Percentiles rank a stretch among this genome's conserved stretches.
phyloP scores from a whole-genome alignment of 352 stramenopile genomes.

The Phytophthora hibernalis region DNA sequence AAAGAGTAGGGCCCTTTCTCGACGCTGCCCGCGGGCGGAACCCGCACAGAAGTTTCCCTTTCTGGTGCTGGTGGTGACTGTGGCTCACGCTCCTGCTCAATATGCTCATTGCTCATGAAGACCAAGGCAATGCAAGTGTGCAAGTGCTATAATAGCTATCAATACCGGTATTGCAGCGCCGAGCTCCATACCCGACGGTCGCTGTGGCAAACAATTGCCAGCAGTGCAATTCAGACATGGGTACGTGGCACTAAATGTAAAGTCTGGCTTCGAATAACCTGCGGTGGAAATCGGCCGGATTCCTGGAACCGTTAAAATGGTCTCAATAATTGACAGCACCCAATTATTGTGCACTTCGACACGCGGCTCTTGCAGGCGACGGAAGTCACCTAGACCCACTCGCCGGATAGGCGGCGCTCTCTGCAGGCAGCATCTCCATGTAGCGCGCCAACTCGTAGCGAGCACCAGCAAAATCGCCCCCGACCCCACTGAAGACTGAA shows the following conservation, averaged over 20 bases:
- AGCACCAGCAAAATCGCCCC: too few relatives aligned
- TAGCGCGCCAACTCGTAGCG: too few relatives aligned
- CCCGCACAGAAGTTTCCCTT: slow-evolving; percentile 33
- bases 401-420: not conserved
- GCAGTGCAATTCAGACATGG: too few relatives aligned
- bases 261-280: too few relatives aligned
- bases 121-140: too few relatives aligned
- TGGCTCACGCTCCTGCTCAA: not conserved
- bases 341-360: not conserved
- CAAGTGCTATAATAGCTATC: too few relatives aligned
- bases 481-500: too few relatives aligned
- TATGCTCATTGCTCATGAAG: too few relatives aligned
- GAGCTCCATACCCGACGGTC: not conserved
- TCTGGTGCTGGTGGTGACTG: too few relatives aligned
- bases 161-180: too few relatives aligned
- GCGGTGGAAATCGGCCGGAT: not conserved
- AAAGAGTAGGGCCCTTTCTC: slow-evolving; percentile 9
- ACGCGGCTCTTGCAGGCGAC: not conserved
- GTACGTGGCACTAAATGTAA: too few relatives aligned
- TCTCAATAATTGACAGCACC: not conserved
- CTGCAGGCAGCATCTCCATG: not conserved
- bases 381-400: not conserved
- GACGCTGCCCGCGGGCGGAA: slow-evolving; percentile 19
- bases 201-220: too few relatives aligned
- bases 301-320: slow-evolving; percentile 3